Conservation (phyloP, 2,329 filamentous ascomycete genomes). For the Talaromyces atroroseus region DNA sequence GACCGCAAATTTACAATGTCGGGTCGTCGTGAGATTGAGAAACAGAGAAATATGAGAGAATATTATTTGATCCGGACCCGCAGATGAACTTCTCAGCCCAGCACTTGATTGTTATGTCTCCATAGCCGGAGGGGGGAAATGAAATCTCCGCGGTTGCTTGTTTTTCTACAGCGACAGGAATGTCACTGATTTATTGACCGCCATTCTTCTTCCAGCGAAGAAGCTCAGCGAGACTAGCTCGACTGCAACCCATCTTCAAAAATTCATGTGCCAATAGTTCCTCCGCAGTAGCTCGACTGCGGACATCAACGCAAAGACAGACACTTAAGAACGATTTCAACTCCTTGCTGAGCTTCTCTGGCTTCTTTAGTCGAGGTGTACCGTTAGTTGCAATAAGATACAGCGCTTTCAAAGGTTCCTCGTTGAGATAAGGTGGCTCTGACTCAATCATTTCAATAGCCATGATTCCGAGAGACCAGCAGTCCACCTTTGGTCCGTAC, state of each 20-base stretch:
- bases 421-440: slow-evolving; percentile 94
- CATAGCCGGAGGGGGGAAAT: background rate
- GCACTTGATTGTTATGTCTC: slow-evolving; percentile 9
- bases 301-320: slow-evolving; percentile 93
- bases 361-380: slow-evolving; percentile 94
- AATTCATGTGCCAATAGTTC: slow-evolving; percentile 92
- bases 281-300: slow-evolving; percentile 83
- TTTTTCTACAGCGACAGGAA: background rate
- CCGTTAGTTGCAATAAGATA: slow-evolving; percentile 98
- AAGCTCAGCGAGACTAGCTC: slow-evolving; percentile 76
- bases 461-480: slow-evolving; percentile 99
- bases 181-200: slow-evolving; percentile 25
- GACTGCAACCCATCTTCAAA: slow-evolving; percentile 81
- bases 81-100: slow-evolving; percentile 10
- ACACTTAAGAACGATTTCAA: slow-evolving; percentile 95
- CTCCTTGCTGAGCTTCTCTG: slow-evolving; percentile 95
- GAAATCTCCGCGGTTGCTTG: background rate
- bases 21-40: background rate
- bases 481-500: slow-evolving; percentile 96
- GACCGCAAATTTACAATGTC: slow-evolving; percentile 4
- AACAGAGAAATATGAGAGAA: slow-evolving; percentile 1
- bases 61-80: background rate
- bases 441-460: slow-evolving; percentile 99
- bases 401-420: slow-evolving; percentile 93
- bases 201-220: slow-evolving; percentile 60